phyloP scores from a whole-genome alignment of 169 alveolate species.

The Theileria sp. region DNA sequence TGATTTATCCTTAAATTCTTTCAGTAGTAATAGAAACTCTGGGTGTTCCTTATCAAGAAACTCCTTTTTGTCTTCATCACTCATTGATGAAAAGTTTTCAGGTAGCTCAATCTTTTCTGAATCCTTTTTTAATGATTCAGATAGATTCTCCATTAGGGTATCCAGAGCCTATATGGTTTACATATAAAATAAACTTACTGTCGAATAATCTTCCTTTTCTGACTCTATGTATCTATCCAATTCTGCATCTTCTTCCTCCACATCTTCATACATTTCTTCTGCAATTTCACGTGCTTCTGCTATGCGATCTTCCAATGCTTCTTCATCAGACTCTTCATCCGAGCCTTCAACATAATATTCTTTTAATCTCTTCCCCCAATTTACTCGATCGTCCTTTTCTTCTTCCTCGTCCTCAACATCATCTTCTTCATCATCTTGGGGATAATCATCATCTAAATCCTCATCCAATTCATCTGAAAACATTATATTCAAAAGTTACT shows the following conservation, averaged over 20 bases:
- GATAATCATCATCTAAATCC: background rate
- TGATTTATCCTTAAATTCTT: conserved; percentile 51
- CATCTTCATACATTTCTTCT: conserved; percentile 55
- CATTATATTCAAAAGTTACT: background rate
- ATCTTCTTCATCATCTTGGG: conserved; percentile 35
- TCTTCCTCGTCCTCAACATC: conserved; percentile 50
- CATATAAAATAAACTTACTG: background rate
- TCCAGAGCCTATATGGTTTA: conserved; percentile 25
- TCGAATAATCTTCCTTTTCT: conserved; percentile 28
- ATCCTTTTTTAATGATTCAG: conserved; percentile 35
- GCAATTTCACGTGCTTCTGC: conserved; percentile 53
- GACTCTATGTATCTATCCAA: conserved; percentile 37
- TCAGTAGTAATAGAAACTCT: conserved; percentile 60
- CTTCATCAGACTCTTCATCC: conserved; percentile 57
- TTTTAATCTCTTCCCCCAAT: conserved; percentile 69
- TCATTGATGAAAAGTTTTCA: conserved; percentile 21
- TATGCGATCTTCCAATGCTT: conserved; percentile 61
- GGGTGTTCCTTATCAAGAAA: conserved; percentile 55
- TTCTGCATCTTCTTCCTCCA: conserved; percentile 66
- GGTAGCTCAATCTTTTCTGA: conserved; percentile 35
- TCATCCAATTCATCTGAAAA: conserved; percentile 4
- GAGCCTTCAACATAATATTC: conserved; percentile 67
- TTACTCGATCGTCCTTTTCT: conserved; percentile 33
- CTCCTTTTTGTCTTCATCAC: conserved; percentile 33
- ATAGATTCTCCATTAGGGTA: conserved; percentile 34